Evolutionary conservation across 2,329 filamentous ascomycete species (phyloP).

Genomic region (Colletotrichum abscissum): DNA sequence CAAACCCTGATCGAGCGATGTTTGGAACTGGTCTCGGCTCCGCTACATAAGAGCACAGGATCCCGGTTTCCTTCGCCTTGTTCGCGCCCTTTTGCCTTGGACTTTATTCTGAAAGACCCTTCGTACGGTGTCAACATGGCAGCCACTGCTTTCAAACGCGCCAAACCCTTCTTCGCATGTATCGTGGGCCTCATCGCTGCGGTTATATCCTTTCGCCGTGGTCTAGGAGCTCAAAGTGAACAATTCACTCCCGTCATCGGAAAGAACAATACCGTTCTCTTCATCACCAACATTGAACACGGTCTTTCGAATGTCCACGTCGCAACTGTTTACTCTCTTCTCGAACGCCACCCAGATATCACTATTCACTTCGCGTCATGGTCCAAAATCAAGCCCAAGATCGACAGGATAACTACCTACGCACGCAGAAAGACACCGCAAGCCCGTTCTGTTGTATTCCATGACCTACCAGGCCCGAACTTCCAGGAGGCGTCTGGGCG

Average conservation of each 20-base stretch:
- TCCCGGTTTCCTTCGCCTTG: neutral
- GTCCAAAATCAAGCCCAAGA: constrained; percentile 24
- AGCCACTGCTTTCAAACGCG: neutral
- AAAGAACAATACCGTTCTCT: constrained; percentile 46
- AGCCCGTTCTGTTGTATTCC: constrained; percentile 39
- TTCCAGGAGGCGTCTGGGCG: constrained; percentile 36
- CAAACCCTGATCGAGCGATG: no score
- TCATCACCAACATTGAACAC: constrained; percentile 45
- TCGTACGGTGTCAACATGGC: constrained; percentile 4
- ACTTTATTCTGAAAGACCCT: neutral
- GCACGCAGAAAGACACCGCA: constrained; percentile 35
- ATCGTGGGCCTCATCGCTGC: neutral
- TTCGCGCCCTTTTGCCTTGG: neutral
- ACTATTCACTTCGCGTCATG: constrained; percentile 51
- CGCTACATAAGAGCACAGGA: no score
- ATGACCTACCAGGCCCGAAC: constrained; percentile 39
- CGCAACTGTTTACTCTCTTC: constrained; percentile 46
- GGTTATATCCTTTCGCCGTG: neutral
- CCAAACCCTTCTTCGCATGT: neutral
- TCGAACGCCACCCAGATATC: constrained; percentile 46
- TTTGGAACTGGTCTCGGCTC: no score
- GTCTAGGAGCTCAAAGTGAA: neutral
- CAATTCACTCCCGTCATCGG: constrained; percentile 23
- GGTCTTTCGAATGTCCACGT: constrained; percentile 51
- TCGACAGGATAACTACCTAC: constrained; percentile 31